Conservation (phyloP, 1,284 basidiomycete species). For the Austroboletus novae-zelandiae region DNA sequence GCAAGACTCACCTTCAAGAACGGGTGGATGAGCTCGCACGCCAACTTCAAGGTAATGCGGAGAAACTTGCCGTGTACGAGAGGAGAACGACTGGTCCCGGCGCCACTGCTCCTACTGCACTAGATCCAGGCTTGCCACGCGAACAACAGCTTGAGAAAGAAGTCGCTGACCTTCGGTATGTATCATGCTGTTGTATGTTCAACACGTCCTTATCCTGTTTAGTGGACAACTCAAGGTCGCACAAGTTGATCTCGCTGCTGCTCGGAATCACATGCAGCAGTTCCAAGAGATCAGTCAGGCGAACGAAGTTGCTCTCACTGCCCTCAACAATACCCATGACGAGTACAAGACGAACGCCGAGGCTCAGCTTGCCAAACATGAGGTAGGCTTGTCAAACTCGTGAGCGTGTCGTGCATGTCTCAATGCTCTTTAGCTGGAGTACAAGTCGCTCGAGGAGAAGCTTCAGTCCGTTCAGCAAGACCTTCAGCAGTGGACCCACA, state of each 20-base stretch:
- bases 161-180: slow-evolving; percentile 78
- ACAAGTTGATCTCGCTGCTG: slow-evolving; percentile 70
- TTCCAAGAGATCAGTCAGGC: slow-evolving; percentile 83
- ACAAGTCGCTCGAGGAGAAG: slow-evolving; percentile 62
- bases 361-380: slow-evolving; percentile 58
- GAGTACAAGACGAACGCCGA: slow-evolving; percentile 75
- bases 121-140: slow-evolving; percentile 49
- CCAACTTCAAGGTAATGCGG: slow-evolving; percentile 73
- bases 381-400: slow-evolving; percentile 44
- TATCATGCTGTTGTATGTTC: slow-evolving; percentile 1
- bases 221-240: slow-evolving; percentile 74
- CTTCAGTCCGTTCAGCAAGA: slow-evolving; percentile 58
- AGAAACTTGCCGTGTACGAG: slow-evolving; percentile 87
- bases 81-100: slow-evolving; percentile 47
- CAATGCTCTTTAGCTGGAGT: slow-evolving; percentile 54
- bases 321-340: slow-evolving; percentile 71
- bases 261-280: slow-evolving; percentile 73
- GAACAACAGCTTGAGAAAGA: slow-evolving; percentile 84
- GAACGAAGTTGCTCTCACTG: slow-evolving; percentile 73
- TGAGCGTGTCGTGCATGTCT: slow-evolving; percentile 3
- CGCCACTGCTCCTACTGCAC: slow-evolving; percentile 25
- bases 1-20: slow-evolving; percentile 76
- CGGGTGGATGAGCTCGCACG: slow-evolving; percentile 70
- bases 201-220: slow-evolving; percentile 1
- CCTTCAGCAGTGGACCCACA: slow-evolving; percentile 47